These are phyloP conservation scores for Auriscalpium orientale DNA, from an alignment of 768 basidiomycete genomes.

Conservation along the genomic window DNA sequence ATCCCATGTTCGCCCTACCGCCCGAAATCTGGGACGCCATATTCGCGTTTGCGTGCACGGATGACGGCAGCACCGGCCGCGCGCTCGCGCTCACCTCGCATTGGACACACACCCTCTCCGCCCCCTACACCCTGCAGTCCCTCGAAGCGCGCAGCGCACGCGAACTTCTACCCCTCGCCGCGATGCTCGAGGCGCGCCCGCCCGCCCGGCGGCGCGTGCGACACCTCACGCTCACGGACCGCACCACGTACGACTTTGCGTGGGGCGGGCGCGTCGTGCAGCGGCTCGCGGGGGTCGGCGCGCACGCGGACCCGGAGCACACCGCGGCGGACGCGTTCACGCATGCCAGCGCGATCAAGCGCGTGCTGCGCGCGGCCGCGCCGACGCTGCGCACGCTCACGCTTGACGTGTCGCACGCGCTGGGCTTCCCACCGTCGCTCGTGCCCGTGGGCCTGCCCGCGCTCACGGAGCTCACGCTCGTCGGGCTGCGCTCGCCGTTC, in stretches of 20 bases:
- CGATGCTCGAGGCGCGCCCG: slow-evolving; percentile 16
- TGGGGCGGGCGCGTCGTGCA: neutral
- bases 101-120: slow-evolving; percentile 21
- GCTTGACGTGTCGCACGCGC: neutral
- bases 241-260: neutral
- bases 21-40: slow-evolving; percentile 24
- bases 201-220: slow-evolving; percentile 19
- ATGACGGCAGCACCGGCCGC: slow-evolving; percentile 29
- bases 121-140: slow-evolving; percentile 22
- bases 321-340: neutral
- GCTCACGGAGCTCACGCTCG: neutral
- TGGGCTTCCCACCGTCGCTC: neutral
- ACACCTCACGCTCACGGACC: slow-evolving; percentile 23
- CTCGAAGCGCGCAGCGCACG: slow-evolving; percentile 20
- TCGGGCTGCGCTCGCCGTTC: neutral
- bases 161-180: slow-evolving; percentile 22
- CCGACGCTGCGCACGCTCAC: neutral
- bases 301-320: neutral
- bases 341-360: neutral
- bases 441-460: neutral
- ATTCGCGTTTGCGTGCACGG: slow-evolving; percentile 29
- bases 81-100: slow-evolving; percentile 30
- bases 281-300: neutral
- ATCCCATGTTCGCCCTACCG: slow-evolving; percentile 14
- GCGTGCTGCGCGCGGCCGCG: neutral